Base-by-base conservation (phyloP, 2,329 filamentous ascomycete species). In the Cephalotrichum gorgonifer region DNA sequence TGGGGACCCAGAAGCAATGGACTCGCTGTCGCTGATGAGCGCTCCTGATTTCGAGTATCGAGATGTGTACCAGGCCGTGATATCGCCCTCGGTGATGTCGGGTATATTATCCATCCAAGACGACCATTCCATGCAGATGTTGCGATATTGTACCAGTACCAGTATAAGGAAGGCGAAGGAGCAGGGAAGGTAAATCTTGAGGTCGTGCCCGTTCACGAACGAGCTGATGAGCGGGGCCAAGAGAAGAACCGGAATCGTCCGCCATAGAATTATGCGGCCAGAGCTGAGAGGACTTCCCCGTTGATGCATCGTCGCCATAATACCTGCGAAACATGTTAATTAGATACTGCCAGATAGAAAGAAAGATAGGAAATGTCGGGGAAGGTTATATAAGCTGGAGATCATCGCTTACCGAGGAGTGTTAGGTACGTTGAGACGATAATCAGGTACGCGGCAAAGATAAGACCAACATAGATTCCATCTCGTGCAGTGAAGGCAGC, bases 371-470 rank as follows among this genome's bases (percentile, higher is more conserved):
- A 64, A 6, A 20, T 39, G 6, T 22, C n/a, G 9, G 3, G 62
- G 62, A 15, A 67, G 58, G 9, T 64, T 8, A 12, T 69, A 45
- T n/a, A n/a, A n/a, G n/a, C n/a, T n/a, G 6, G 4, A 11, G 17
- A 20, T 20, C 4, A 2, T 39, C 22, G 6, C 35, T 39, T 20
- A 39, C 78, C 78, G 42, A 83, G 67, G 1, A 78, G 60, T 15
- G 75, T 75, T 35, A 83, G 69, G 56, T 82, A 83, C 2, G 75
- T 71, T 6, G 78, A 77, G 39, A 83, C 62, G 23, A 70, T 68
- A 30, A 80, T 60, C 2, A 82, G 65, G 53, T 83, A 83, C 43
- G 79, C 71, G 51, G 78, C 72, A 57, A 81, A 83, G 12, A 81
- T 66, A 11, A 78, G 71, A 7, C 72, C 79, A 2, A 68, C 62